phyloP scores from a whole-genome alignment of 495 filamentous ascomycete genomes.

The Xanthoparmelia taractica region DNA sequence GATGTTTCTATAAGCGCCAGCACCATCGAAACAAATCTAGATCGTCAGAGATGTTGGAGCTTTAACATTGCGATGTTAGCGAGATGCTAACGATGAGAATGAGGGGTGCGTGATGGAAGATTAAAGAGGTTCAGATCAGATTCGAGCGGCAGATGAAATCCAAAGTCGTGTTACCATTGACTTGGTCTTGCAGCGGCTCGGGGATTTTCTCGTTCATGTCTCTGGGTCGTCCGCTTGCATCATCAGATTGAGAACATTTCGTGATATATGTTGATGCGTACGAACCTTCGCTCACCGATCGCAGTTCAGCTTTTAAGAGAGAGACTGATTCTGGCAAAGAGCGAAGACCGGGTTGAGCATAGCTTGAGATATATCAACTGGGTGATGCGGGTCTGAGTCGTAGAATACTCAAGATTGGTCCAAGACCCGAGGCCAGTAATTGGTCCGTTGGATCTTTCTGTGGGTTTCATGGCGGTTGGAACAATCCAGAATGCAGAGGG shows the following conservation, averaged over 20 bases:
- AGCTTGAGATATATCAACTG: neutral
- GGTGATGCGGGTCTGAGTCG: too few species aligned
- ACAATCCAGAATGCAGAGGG: too few species aligned
- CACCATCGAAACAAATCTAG: neutral
- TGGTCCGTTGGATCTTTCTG: too few species aligned
- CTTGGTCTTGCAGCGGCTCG: neutral
- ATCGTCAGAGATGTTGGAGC: neutral
- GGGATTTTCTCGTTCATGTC: neutral
- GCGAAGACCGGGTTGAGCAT: neutral
- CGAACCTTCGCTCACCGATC: neutral
- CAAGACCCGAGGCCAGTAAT: too few species aligned
- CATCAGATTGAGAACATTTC: neutral
- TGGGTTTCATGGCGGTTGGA: too few species aligned
- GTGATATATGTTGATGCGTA: neutral
- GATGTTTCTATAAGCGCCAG: conserved; percentile 5
- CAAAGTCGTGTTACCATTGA: neutral
- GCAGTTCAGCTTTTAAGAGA: neutral
- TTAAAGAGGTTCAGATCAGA: neutral
- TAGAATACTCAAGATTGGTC: too few species aligned
- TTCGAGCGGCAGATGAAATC: neutral
- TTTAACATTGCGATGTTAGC: neutral
- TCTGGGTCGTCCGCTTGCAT: neutral
- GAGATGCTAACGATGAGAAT: neutral
- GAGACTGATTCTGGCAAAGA: neutral
- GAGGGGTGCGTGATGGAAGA: neutral